Evolutionary conservation across 345 rosid genomes (phyloP).

Genomic region (Combretum micranthum): DNA sequence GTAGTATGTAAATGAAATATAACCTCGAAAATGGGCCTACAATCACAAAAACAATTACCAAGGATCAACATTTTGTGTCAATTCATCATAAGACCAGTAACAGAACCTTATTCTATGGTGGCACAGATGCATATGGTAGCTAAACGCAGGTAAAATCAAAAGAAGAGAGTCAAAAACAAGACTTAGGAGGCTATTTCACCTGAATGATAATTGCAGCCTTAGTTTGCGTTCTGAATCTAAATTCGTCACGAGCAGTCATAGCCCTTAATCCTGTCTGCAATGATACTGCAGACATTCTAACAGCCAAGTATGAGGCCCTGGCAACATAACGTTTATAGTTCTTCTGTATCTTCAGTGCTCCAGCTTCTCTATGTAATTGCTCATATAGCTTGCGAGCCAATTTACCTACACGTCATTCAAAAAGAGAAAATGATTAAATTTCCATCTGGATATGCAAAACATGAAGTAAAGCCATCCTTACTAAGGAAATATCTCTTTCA

Average conservation of each 20-base stretch:
- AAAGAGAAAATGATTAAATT: slow-evolving; percentile 14
- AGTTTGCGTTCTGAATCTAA: slow-evolving; percentile 84
- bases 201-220: slow-evolving; percentile 84
- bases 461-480: no score
- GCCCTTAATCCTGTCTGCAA: slow-evolving; percentile 88
- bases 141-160: slow-evolving; percentile 12
- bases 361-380: slow-evolving; percentile 76
- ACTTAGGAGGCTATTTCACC: slow-evolving; percentile 29
- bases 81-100: neutral
- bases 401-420: slow-evolving; percentile 42
- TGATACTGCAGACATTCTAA: slow-evolving; percentile 50
- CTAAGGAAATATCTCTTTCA: no score
- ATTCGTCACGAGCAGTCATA: slow-evolving; percentile 92
- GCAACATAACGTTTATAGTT: slow-evolving; percentile 62
- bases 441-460: no score
- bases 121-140: neutral
- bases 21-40: slow-evolving; percentile 75
- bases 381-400: slow-evolving; percentile 81
- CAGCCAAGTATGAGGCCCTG: slow-evolving; percentile 50
- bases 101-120: no score
- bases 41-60: slow-evolving; percentile 13
- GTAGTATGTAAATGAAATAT: slow-evolving; percentile 60
- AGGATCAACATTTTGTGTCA: neutral
- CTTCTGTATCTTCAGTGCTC: slow-evolving; percentile 85
- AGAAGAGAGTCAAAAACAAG: no score